phyloP scores from a whole-genome alignment of 2,329 filamentous ascomycete genomes.

The Nemania sp. region DNA sequence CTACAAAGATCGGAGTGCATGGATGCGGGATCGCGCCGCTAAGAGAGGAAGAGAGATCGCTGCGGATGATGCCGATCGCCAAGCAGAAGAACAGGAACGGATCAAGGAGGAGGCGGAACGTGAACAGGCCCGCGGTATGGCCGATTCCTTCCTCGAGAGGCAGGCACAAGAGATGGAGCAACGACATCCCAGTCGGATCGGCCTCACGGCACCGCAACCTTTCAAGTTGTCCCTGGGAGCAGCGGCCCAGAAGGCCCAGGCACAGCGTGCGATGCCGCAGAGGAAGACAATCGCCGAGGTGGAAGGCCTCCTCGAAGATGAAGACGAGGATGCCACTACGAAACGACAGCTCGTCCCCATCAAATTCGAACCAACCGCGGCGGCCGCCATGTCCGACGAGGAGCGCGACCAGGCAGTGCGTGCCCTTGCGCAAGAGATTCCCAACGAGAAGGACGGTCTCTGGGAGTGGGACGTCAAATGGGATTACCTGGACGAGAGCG shows the following conservation, averaged over 20 bases:
- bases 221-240: constrained; percentile 95
- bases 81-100: constrained; percentile 75
- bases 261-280: constrained; percentile 58
- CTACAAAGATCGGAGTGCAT: constrained; percentile 83
- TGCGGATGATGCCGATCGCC: constrained; percentile 81
- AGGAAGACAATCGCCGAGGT: constrained; percentile 90
- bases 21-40: constrained; percentile 78
- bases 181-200: constrained; percentile 44
- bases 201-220: constrained; percentile 65
- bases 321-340: constrained; percentile 75
- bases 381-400: constrained; percentile 77
- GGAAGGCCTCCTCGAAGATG: constrained; percentile 91
- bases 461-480: constrained; percentile 95
- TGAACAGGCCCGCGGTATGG: constrained; percentile 81
- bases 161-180: constrained; percentile 77
- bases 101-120: constrained; percentile 71
- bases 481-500: constrained; percentile 82
- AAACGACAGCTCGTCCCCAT: constrained; percentile 82
- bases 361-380: constrained; percentile 73
- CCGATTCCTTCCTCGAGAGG: constrained; percentile 86
- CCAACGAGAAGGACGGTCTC: constrained; percentile 79
- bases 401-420: constrained; percentile 82
- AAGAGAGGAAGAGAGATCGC: constrained; percentile 75
- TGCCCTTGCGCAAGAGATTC: constrained; percentile 86
- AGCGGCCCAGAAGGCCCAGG: constrained; percentile 74